Evolutionary conservation across 208 protist species (phyloP).

Genomic region (Crithidia expoeki): DNA sequence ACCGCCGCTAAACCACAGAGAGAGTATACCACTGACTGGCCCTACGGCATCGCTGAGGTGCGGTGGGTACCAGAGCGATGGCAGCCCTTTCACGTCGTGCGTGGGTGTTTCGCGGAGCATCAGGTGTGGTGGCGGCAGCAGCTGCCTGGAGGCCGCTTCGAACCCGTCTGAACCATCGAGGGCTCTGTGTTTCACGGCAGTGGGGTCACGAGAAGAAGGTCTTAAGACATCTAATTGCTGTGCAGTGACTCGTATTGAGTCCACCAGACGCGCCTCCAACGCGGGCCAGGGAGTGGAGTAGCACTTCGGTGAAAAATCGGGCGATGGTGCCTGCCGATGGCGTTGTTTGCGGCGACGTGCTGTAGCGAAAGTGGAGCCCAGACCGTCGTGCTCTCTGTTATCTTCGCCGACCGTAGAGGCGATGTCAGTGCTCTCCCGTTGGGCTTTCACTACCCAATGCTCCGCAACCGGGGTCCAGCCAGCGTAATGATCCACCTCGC

Average conservation of each 20-base stretch:
- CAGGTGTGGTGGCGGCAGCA: slow-evolving; percentile 13
- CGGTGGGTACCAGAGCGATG: slow-evolving; percentile 27
- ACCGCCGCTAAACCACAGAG: slow-evolving; percentile 27
- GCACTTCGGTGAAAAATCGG: background rate
- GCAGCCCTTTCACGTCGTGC: slow-evolving; percentile 21
- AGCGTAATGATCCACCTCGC: background rate
- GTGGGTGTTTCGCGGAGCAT: slow-evolving; percentile 18
- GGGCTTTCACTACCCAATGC: background rate
- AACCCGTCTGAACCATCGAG: background rate
- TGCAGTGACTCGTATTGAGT: background rate
- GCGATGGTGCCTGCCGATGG: background rate
- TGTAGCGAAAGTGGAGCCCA: background rate
- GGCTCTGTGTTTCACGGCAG: background rate
- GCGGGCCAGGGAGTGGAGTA: slow-evolving; percentile 5
- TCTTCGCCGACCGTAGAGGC: background rate
- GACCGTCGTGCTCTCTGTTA: background rate
- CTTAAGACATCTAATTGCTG: background rate
- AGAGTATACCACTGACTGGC: slow-evolving; percentile 16
- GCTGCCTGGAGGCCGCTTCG: background rate
- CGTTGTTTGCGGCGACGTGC: background rate
- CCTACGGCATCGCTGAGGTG: slow-evolving; percentile 11
- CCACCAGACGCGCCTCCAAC: slow-evolving; percentile 10
- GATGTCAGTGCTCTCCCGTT: background rate
- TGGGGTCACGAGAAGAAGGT: background rate
- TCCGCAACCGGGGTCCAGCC: slow-evolving; percentile 2